Conservation (phyloP, 768 basidiomycete genomes). For the Suillus fuscotomentosus region DNA sequence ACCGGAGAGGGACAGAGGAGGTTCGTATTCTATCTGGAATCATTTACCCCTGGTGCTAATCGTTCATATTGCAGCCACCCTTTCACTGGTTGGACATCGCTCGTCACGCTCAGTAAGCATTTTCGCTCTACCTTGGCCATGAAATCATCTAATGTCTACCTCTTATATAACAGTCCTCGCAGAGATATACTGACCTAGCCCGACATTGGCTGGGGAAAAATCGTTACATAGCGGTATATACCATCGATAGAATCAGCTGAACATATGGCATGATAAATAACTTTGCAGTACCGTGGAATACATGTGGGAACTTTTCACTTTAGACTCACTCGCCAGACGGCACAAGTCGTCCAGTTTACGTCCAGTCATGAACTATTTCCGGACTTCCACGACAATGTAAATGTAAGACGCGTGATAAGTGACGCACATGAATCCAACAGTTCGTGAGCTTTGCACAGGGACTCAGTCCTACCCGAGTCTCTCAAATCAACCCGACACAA, state of each 20-base stretch:
- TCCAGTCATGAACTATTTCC: not conserved
- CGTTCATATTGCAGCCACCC: conserved; percentile 62
- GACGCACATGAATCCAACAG: not conserved
- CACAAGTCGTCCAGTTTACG: not conserved
- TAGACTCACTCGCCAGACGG: not conserved
- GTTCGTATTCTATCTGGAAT: conserved; percentile 37
- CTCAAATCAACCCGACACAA: not conserved
- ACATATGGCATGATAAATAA: not conserved
- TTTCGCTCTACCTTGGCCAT: not conserved
- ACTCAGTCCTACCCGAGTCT: not conserved
- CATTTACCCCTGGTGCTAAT: conserved; percentile 8
- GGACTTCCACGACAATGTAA: not conserved
- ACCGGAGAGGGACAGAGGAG: conserved; percentile 86
- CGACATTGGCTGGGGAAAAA: not conserved
- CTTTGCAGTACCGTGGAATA: not conserved
- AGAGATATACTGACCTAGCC: conserved; percentile 54
- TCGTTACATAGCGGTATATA: not conserved
- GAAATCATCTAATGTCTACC: conserved; percentile 3
- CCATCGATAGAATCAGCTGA: not conserved
- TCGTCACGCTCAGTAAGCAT: conserved; percentile 81
- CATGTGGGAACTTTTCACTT: not conserved
- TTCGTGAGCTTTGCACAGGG: not conserved
- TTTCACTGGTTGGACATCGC: conserved; percentile 96
- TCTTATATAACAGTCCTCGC: conserved; percentile 49
- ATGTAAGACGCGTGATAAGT: not conserved